phyloP scores from a whole-genome alignment of 805 yeast species.

The Kodamaea hsintzibuensis region DNA sequence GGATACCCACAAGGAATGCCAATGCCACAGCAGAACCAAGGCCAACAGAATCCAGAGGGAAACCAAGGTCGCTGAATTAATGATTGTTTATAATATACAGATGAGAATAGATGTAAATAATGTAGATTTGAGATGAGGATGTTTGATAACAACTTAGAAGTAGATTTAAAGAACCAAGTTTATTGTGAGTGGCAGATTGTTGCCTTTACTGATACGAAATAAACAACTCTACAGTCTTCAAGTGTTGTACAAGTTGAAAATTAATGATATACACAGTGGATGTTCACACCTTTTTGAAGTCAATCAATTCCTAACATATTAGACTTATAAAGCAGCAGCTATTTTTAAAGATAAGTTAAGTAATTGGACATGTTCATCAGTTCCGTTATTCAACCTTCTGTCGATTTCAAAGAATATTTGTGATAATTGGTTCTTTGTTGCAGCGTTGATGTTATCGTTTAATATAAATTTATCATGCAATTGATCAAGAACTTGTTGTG shows the following conservation, averaged over 20 bases:
- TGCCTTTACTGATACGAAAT: no score
- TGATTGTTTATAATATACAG: background rate
- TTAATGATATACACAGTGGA: no score
- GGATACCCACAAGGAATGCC: slow-evolving; percentile 24
- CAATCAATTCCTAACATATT: no score
- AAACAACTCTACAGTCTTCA: no score
- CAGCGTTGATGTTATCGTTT: slow-evolving; percentile 49
- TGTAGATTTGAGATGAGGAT: background rate
- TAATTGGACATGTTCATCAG: slow-evolving; percentile 84
- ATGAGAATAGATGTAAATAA: background rate
- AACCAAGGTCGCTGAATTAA: slow-evolving; percentile 7
- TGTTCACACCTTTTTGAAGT: no score
- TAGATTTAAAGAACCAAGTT: no score
- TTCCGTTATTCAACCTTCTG: slow-evolving; percentile 72
- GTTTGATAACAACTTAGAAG: background rate
- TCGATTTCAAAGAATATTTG: slow-evolving; percentile 72
- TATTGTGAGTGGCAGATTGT: no score
- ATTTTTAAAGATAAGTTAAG: slow-evolving; percentile 54
- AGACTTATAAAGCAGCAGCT: slow-evolving; percentile 18
- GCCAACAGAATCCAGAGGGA: slow-evolving; percentile 1
- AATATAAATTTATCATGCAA: slow-evolving; percentile 66
- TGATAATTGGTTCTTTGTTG: slow-evolving; percentile 66
- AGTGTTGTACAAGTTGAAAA: no score
- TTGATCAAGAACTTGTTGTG: slow-evolving; percentile 67
- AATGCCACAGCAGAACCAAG: slow-evolving; percentile 12